Conservation (phyloP, 257 asterid species). For the Catharanthus roseus region DNA sequence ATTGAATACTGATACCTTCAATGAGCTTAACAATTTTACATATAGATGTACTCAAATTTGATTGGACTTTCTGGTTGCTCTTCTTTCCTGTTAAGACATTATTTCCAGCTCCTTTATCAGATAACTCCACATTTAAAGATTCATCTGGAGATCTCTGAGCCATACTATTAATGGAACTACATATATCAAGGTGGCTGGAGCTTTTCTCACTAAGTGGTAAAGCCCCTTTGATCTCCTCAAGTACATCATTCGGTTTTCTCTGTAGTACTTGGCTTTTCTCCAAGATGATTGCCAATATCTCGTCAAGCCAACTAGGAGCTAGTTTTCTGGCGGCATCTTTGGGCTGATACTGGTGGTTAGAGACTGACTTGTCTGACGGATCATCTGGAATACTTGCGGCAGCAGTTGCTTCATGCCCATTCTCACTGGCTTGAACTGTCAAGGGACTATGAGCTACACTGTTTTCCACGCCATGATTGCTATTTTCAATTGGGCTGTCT, state of each 20-base stretch:
- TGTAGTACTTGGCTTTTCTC: slow-evolving; percentile 32
- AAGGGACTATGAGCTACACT: slow-evolving; percentile 22
- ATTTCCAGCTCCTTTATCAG: slow-evolving; percentile 24
- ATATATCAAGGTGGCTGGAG: slow-evolving; percentile 11
- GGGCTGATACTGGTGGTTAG: slow-evolving; percentile 20
- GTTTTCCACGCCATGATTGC: slow-evolving; percentile 30
- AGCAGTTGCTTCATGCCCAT: slow-evolving; percentile 13
- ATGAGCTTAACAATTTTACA: slow-evolving; percentile 56
- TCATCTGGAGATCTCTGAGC: slow-evolving; percentile 18
- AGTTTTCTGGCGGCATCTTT: slow-evolving; percentile 8
- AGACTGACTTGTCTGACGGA: slow-evolving; percentile 16
- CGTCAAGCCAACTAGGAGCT: slow-evolving; percentile 26
- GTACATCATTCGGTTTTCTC: slow-evolving; percentile 36
- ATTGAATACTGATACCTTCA: slow-evolving; percentile 53
- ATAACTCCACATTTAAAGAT: slow-evolving; percentile 19
- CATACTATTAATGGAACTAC: slow-evolving; percentile 16
- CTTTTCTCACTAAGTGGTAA: no score
- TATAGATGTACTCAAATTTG: slow-evolving; percentile 34
- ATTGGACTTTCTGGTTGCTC: slow-evolving; percentile 27
- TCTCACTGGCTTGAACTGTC: slow-evolving; percentile 22
- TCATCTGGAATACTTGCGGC: slow-evolving; percentile 18
- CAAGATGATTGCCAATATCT: slow-evolving; percentile 38
- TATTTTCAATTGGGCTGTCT: slow-evolving; percentile 31
- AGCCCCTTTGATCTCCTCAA: slow-evolving; percentile 45
- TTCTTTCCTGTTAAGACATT: slow-evolving; percentile 20